Evolutionary conservation across 768 basidiomycete genomes (phyloP), one percentile per base, ranked within the genome.

Genomic region (Pleurotus ostreatus): DNA sequence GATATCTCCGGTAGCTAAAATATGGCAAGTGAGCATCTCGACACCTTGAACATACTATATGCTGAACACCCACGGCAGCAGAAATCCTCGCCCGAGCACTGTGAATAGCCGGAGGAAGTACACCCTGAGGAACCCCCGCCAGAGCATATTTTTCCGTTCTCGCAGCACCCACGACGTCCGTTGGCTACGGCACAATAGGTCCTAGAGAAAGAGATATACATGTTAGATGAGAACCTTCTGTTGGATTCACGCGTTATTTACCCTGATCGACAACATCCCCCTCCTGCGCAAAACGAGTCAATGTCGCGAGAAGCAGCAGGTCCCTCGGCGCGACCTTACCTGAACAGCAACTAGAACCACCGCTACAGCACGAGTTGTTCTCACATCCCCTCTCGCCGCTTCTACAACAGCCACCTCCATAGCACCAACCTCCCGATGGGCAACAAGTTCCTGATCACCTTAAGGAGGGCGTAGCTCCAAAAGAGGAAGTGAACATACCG

Each of bases 161-260:
- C 37, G 38, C 51, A 53, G 51, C 51, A 53, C 2, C 51, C 51
- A 1, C 51, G 51, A 12, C 51, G 51, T 37, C 51, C 51, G 23
- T 53, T 23, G 12, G 51, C 37, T 4, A 53, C 51, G 12, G 51
- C 18, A 15, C 51, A 43, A 30, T 53, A 53, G 20, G 39, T 20
- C 8, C 51, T 43, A 25, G 49, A 22, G 18, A 3, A 0, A 9
- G 16, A 22, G 4, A 7, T 12, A 11, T 11, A 34, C 9, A 34
- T 3, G 3, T 16, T 53, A 40, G 39, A 11, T 0, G 9, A 23
- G 11, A 25, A 13, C 9, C 7, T 9, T n/a, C 9, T 1, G 49
- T 22, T 37, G 9, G 12, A 3, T 11, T 18, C 20, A 22, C 8
- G 15, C n/a, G 1, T 34, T 5, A 53, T 23, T 34, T 37, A 53